Conservation (phyloP, 75 land plant species). For the Sequoia sempervirens region DNA sequence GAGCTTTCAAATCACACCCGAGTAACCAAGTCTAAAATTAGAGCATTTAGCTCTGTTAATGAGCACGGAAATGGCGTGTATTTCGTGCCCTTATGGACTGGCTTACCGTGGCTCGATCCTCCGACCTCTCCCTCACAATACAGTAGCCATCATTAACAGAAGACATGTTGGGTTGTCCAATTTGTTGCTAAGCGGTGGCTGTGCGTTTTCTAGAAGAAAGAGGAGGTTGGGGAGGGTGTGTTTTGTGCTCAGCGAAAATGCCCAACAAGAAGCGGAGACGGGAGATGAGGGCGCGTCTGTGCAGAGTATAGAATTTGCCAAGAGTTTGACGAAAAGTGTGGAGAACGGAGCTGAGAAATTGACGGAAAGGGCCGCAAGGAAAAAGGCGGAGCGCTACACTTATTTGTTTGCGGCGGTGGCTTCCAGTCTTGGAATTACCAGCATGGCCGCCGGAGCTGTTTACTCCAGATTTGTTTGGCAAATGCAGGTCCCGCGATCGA, state of each 20-base stretch:
- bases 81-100: neutral
- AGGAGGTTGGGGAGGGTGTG: neutral
- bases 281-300: neutral
- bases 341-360: neutral
- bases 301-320: neutral
- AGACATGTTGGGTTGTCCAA: neutral
- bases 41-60: neutral
- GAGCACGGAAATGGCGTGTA: neutral
- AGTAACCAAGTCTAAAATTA: neutral
- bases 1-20: neutral
- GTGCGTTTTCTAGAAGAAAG: neutral
- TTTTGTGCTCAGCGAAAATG: neutral
- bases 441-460: slow-evolving; percentile 23
- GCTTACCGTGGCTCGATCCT: neutral
- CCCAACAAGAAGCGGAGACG: neutral
- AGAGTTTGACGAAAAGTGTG: neutral
- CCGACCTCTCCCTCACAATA: neutral
- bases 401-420: slow-evolving; percentile 37
- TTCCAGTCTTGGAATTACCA: slow-evolving; percentile 37
- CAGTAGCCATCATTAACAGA: neutral
- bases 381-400: slow-evolving; percentile 17
- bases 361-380: slow-evolving; percentile 14
- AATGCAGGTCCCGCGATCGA: slow-evolving; percentile 16
- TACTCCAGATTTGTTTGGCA: slow-evolving; percentile 30
- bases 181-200: neutral